These are phyloP conservation scores for Chrysosporium queenslandicum DNA, from an alignment of 2,329 filamentous ascomycete species.

Conservation along the genomic window DNA sequence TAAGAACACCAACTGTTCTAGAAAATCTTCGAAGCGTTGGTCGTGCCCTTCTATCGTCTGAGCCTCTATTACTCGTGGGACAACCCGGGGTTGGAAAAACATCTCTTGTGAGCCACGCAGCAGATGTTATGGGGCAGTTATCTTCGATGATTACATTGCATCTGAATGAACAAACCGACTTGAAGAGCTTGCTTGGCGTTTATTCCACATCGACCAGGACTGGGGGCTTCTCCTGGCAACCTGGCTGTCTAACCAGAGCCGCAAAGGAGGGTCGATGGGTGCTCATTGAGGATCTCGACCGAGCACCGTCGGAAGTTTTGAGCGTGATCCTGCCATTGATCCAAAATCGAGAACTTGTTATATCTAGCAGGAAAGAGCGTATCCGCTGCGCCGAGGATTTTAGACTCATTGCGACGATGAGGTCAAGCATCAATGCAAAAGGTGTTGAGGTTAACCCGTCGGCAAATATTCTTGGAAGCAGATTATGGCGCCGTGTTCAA, in stretches of 20 bases:
- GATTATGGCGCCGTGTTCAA: conserved; percentile 74
- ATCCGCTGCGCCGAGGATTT: conserved; percentile 78
- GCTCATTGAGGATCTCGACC: conserved; percentile 90
- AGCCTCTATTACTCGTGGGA: conserved; percentile 72
- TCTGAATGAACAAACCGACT: conserved; percentile 95
- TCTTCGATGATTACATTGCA: conserved; percentile 85
- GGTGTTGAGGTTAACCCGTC: conserved; percentile 63
- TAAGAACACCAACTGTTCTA: conserved; percentile 62
- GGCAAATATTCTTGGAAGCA: conserved; percentile 62
- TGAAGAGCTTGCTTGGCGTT: conserved; percentile 87
- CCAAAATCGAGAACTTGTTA: conserved; percentile 79
- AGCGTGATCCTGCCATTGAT: conserved; percentile 87
- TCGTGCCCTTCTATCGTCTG: conserved; percentile 52
- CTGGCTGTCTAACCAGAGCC: conserved; percentile 86
- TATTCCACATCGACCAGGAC: conserved; percentile 83
- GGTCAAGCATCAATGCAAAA: conserved; percentile 55
- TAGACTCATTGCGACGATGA: conserved; percentile 81
- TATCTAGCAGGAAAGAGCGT: conserved; percentile 78
- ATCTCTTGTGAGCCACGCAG: conserved; percentile 69
- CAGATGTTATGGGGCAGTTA: conserved; percentile 66
- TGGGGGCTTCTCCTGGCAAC: conserved; percentile 82
- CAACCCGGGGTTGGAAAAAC: conserved; percentile 86
- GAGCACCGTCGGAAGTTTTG: conserved; percentile 88
- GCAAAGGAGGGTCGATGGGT: conserved; percentile 94
- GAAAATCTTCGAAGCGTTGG: conserved; percentile 63